Base-by-base conservation (phyloP, 352 stramenopile genomes). In the Globisporangium nodosum region DNA sequence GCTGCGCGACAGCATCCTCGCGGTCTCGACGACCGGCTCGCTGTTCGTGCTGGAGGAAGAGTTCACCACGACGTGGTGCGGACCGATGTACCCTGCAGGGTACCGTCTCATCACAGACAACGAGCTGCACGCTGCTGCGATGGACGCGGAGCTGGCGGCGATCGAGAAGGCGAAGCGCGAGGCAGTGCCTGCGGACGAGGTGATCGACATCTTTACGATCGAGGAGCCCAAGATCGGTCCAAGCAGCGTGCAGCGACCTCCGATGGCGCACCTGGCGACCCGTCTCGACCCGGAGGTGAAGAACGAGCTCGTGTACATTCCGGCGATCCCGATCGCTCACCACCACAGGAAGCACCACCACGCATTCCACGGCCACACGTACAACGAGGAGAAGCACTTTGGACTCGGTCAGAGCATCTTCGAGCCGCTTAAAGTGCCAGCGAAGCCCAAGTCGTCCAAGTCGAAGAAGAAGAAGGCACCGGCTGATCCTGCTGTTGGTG, bases 91-190 rank as follows among this genome's bases (percentile, higher is more conserved):
- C 54, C 85, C 85, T 12, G 68, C 77, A 7, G 81, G 83, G 0
- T 96, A 93, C 52, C 82, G 76, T 18, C 54, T 96, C 3, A 73
- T 96, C 43, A 90, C 70, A 0, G 82, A 94, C 61, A 94, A 94
- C 49, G 85, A 92, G 61, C 31, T 80, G 16, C 78, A 93, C 47
- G 65, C 66, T 33, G 58, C 68, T 27, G 54, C 60, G 13, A 55
- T 71, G 15, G 73, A 82, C 39, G 60, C 58, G 15, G 73, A 82
- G 42, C 49, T 85, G 1, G 73, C 77, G 6, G 59, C 65, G 13
- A 72, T 76, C 45, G 63, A 73, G 3, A 64, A 35, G 13, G 56
- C 55, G 8, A 68, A 58, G 47, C 43, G 18, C 35, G 39, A 30
- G 18, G 11, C 46, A 5, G 33, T 46, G 9, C 35, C 35, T 3